Evolutionary conservation across 176 grass and related monocot genomes (phyloP).

Genomic region (Dendrocalamus sinicus): DNA sequence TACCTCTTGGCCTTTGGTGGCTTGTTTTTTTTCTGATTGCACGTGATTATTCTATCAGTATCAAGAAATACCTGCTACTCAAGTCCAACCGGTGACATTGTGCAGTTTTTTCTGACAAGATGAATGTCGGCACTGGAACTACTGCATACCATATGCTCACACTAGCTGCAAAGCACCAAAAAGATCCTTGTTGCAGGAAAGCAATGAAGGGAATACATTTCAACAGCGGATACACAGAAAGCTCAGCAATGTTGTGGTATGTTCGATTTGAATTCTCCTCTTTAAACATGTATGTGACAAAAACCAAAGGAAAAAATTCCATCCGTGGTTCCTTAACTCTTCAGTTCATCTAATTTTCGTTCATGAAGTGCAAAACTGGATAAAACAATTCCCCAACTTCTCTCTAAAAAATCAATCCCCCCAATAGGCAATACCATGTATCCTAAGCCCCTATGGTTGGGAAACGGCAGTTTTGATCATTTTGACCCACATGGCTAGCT

Average conservation of each 20-base stretch:
- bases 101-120: neutral
- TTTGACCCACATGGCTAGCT: neutral
- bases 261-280: conserved; percentile 26
- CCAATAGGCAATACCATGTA: neutral
- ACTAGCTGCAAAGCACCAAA: no score
- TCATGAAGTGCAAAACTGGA: neutral
- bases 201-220: neutral
- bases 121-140: neutral
- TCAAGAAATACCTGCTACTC: neutral
- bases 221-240: neutral
- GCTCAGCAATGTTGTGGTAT: conserved; percentile 5
- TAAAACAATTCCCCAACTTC: no score
- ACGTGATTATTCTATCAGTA: neutral
- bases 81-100: neutral
- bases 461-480: neutral
- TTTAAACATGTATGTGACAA: conserved; percentile 50
- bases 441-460: no score
- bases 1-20: neutral
- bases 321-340: no score
- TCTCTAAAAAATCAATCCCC: no score
- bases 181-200: neutral
- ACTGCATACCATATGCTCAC: neutral
- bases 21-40: neutral
- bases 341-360: no score
- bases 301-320: neutral